phyloP scores from a whole-genome alignment of 2,329 filamentous ascomycete genomes.

The Diatrype stigma region DNA sequence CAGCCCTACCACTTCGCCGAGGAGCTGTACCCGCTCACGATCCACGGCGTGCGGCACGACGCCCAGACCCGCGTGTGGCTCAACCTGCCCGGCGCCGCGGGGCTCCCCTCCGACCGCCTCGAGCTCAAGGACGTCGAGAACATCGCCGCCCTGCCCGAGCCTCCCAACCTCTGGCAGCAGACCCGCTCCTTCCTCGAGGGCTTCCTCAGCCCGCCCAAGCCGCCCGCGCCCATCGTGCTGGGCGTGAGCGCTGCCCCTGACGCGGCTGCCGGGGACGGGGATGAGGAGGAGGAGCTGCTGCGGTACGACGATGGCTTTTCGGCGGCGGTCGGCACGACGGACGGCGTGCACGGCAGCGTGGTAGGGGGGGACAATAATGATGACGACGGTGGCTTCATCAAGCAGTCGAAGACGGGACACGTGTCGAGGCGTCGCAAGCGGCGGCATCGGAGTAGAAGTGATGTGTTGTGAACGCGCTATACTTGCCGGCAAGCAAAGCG shows the following conservation, averaged over 20 bases:
- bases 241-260: neutral
- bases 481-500: no score
- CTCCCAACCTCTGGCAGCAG: neutral
- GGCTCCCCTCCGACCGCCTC: neutral
- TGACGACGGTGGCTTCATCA: no score
- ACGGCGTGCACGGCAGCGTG: no score
- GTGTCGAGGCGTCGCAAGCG: no score
- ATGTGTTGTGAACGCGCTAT: no score
- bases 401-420: no score
- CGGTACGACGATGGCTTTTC: no score
- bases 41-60: neutral
- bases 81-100: neutral
- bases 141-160: neutral
- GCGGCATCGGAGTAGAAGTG: no score
- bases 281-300: no score
- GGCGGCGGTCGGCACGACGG: no score
- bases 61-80: neutral
- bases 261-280: neutral
- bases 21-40: neutral
- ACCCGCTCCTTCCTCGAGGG: neutral
- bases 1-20: neutral
- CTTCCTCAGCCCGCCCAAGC: neutral
- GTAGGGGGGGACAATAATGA: no score
- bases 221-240: neutral
- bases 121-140: neutral